Evolutionary conservation across 192 early-diverging fungal species (phyloP), one percentile per base, ranked within the genome.

Genomic region (Backusella westeae): DNA sequence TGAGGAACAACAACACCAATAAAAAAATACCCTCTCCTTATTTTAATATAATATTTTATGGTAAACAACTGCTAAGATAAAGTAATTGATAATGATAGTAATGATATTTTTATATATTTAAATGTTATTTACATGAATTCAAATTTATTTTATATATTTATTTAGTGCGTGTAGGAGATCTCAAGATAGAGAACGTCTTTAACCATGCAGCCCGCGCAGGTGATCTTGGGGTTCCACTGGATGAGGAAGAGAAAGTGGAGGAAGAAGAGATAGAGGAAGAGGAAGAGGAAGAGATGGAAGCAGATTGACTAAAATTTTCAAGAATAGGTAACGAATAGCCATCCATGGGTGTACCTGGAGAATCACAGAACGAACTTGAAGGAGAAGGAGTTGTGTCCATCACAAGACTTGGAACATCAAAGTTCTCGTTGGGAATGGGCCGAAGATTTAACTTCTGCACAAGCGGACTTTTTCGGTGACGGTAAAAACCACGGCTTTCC

Each of bases 401-500:
- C 67, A 68, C 15, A 34, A 68, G 67, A 36, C 67, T n/a, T n/a
- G 67, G 67, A 19, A 36, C 15, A 35, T 70, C 36, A 70, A 42
- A 42, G 21, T 42, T 23, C 6, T 44, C 26, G n/a, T 67, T 75
- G 10, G 65, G 39, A 32, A 75, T 34, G 14, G 74, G 74, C n/a
- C 39, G 35, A 23, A 75, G 65, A 34, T 75, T 67, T 1, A 75
- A 34, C 36, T 74, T 74, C 34, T 56, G 34, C 23, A 69, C 68
- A 26, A 69, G 68, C 17, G 68, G 68, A 39, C 68, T 69, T 23
- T 69, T 69, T 69, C 68, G 68, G 36, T 69, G 35, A 69, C 68
- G 68, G 68, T 69, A 69, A 39, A 23, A 69, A 41, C 68, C 68
- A 23, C 68, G 68, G 21, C 21, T 41, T 71, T 49, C 42, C 23